phyloP scores from a whole-genome alignment of 1,284 basidiomycete species.

The Ustilago sp. region DNA sequence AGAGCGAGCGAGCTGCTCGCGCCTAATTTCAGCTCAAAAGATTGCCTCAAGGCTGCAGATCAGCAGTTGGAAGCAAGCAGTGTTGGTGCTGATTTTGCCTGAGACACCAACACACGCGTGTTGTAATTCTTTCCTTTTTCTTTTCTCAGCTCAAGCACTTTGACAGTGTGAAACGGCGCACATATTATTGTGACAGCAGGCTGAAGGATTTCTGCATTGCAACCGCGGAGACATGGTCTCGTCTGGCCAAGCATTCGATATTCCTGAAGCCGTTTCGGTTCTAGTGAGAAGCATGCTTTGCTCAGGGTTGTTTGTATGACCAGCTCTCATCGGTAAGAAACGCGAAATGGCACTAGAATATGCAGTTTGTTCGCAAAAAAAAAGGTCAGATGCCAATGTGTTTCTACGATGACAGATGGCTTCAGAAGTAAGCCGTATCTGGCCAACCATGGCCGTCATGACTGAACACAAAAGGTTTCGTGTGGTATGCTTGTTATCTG shows the following conservation, averaged over 20 bases:
- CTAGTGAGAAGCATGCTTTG: too few relatives aligned
- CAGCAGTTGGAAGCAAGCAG: neutral
- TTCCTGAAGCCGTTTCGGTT: neutral
- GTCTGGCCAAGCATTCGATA: neutral
- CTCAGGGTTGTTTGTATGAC: neutral
- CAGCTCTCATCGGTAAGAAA: neutral
- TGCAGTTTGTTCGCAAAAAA: neutral
- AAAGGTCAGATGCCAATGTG: neutral
- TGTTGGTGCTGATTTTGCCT: neutral
- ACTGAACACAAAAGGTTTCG: neutral
- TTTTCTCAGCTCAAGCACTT: neutral
- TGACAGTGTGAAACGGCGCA: neutral
- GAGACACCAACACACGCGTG: constrained; percentile 20
- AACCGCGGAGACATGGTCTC: neutral
- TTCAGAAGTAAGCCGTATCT: too few relatives aligned
- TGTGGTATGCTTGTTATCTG: neutral
- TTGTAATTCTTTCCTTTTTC: constrained; percentile 7
- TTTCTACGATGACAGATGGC: neutral
- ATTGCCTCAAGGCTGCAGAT: neutral
- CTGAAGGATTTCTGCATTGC: too few relatives aligned
- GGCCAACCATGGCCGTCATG: too few relatives aligned
- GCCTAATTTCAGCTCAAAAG: neutral
- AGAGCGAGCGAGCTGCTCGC: constrained; percentile 9
- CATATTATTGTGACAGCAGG: too few relatives aligned
- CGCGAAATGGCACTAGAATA: neutral